Evolutionary conservation across 192 early-diverging fungal genomes (phyloP).

Genomic region (Coemansia sp.): DNA sequence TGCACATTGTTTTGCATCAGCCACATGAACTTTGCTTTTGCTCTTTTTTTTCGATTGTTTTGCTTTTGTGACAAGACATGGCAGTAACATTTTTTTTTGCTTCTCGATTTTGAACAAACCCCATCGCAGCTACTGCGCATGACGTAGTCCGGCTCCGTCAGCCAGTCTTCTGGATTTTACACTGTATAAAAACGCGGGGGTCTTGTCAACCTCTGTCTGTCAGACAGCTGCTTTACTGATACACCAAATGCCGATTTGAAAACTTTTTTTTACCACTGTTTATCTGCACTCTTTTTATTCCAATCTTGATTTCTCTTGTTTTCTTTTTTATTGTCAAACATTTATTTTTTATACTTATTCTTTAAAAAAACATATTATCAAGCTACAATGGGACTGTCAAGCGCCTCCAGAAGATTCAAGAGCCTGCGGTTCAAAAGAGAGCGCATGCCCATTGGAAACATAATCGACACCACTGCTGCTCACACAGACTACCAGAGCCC

Average conservation of each 20-base stretch:
- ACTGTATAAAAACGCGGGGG: neutral
- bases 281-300: neutral
- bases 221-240: neutral
- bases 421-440: conserved; percentile 24
- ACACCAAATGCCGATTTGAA: neutral
- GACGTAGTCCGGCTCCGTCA: neutral
- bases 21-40: neutral
- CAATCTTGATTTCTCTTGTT: neutral
- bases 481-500: neutral
- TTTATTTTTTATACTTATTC: neutral
- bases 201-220: neutral
- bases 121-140: neutral
- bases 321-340: neutral
- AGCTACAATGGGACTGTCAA: conserved; percentile 19
- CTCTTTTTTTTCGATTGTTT: neutral
- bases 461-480: conserved; percentile 15
- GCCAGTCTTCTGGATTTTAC: neutral
- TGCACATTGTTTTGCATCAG: neutral
- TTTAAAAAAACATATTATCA: neutral
- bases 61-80: neutral
- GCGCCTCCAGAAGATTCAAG: conserved; percentile 26
- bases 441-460: conserved; percentile 26
- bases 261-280: neutral
- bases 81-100: neutral
- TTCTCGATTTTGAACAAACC: neutral